Conservation (phyloP, 108 stramenopile species). For the Thalassiosira profunda region DNA sequence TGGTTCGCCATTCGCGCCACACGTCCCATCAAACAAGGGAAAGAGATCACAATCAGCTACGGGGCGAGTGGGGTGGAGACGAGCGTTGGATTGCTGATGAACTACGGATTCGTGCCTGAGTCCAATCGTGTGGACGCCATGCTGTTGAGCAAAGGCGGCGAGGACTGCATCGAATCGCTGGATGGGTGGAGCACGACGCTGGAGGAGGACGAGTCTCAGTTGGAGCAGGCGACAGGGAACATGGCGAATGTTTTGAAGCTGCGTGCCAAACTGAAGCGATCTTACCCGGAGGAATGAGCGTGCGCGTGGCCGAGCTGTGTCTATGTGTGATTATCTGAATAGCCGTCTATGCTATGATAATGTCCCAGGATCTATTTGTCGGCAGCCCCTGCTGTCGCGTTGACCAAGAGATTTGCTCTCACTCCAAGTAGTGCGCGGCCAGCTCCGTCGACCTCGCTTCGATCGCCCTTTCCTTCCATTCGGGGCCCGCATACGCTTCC, state of each 20-base stretch:
- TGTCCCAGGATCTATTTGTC: no score
- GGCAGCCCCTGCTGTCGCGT: no score
- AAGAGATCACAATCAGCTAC: constrained; percentile 66
- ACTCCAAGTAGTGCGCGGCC: no score
- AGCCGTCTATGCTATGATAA: no score
- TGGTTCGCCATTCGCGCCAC: constrained; percentile 73
- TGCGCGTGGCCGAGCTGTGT: no score
- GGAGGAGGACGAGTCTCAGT: constrained; percentile 67
- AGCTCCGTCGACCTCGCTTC: no score
- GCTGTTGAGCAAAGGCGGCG: constrained; percentile 73
- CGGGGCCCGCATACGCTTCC: no score
- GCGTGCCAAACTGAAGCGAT: constrained; percentile 26
- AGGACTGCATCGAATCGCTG: constrained; percentile 47
- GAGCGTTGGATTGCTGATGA: constrained; percentile 61
- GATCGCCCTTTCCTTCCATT: no score
- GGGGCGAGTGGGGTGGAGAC: constrained; percentile 62
- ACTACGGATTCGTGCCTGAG: constrained; percentile 75
- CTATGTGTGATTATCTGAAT: no score
- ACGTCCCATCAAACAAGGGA: constrained; percentile 60
- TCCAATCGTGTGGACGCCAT: constrained; percentile 57
- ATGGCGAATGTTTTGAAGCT: constrained; percentile 33
- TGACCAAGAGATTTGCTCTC: no score
- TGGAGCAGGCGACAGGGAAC: constrained; percentile 20
- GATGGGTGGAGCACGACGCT: constrained; percentile 75
- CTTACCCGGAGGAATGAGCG: constrained; percentile 19